Base-by-base conservation (phyloP, 2,329 filamentous ascomycete species). In the Trichoderma sp. region DNA sequence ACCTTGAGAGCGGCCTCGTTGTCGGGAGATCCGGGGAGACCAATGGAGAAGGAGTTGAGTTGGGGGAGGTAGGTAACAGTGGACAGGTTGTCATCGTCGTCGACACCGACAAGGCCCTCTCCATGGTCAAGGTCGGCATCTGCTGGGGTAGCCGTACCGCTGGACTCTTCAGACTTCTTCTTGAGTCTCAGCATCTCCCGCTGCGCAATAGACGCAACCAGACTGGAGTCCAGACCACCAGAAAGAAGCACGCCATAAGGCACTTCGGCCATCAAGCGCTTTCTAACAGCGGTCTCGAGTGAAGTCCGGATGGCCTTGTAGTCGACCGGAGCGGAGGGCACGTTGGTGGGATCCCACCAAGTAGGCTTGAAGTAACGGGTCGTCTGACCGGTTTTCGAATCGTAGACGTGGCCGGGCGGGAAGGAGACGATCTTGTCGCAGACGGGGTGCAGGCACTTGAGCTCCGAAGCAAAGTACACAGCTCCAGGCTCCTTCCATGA, bases 31-130 rank as follows among this genome's bases (percentile, higher is more conserved):
- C 90, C 92, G 8, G 94, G 94, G 39, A 99, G 89, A 77, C 95
- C 95, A 73, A 99, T 99, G 17, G 95, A 99, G 86, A 99, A 99
- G 17, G 94, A 97, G 88, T 98, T 96, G 80, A 99, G 89, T 80
- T 98, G 92, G 39, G 94, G 93, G 65, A 98, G 89, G 76, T 95
- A 92, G 66, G 94, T 95, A 70, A 97, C 88, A 15, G 94, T 97
- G 58, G 91, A 93, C 70, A 98, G 83, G 76, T 94, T 88, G 84
- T 97, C 91, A 68, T 94, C 88, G 77, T 97, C 94, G 75, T 98
- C 95, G 74, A 99, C 96, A 75, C 95, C 95, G 69, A 97, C 94
- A 56, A 98, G 86, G 58, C 92, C 88, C 75, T 91, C 89, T 70
- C 86, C 87, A 64, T 82, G 83, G 71, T 89, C 86, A 60, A 85